Evolutionary conservation across 768 basidiomycete species (phyloP), one percentile per base, ranked within the genome.

Genomic region (Amanita jacksonii): DNA sequence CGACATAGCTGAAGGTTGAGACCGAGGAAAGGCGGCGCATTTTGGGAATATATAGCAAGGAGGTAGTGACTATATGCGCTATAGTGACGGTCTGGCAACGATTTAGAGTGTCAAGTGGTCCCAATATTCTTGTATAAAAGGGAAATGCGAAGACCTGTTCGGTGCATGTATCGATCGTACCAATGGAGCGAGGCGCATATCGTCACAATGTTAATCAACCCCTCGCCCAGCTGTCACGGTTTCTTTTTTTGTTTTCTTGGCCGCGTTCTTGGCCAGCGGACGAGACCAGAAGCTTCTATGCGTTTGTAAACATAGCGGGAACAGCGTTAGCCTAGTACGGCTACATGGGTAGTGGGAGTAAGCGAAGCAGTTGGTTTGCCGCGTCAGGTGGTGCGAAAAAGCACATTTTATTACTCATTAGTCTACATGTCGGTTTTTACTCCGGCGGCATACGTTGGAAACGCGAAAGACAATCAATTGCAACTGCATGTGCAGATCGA

Each of bases 151-250:
- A 23, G 37, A 36, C 37, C 16, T 38, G 36, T 34, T 31, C 25
- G 20, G 28, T 38, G 36, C 44, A 45, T 45, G 37, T 45, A 45
- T 38, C 36, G 44, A 45, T 45, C 44, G 16, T 38, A 45, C 31
- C 36, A 27, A 28, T 19, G 3, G 25, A 27, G 43, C 33, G 24
- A 36, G 23, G 33, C 33, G 42, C 42, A 43, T 43, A 36, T 36
- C 34, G 43, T 22, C 41, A 36, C 25, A 20, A 15, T 10, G 25
- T 23, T 45, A 20, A 23, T 45, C 31, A 20, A 38, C 8, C 5
- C 31, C 23, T 30, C 31, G 7, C 43, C 24, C 34, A n/a, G 16
- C n/a, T 15, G 30, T 45, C 44, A 45, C 44, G 36, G 12, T 28
- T 45, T 35, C 23, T 35, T 0, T 22, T 15, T 39, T 28, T 15